phyloP scores from a whole-genome alignment of 2,329 filamentous ascomycete species.

The Paecilomyces variotii region DNA sequence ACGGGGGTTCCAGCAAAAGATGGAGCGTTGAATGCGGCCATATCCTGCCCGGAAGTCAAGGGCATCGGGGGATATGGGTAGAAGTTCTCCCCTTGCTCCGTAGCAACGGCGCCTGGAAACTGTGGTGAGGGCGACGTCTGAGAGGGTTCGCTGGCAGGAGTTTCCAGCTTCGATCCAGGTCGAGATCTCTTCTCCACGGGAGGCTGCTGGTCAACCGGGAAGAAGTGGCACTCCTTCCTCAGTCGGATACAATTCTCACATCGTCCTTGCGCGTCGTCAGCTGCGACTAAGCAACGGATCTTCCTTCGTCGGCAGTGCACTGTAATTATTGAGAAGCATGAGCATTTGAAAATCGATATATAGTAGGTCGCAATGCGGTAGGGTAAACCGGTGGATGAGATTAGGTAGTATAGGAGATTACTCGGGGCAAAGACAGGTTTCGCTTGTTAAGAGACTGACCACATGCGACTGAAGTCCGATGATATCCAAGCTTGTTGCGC shows the following conservation, averaged over 20 bases:
- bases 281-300: conserved; percentile 77
- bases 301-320: conserved; percentile 89
- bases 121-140: conserved; percentile 42
- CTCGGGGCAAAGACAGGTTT: conserved; percentile 1
- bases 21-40: conserved; percentile 22
- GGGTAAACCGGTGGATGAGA: background rate
- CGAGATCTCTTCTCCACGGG: conserved; percentile 43
- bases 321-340: conserved; percentile 29
- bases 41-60: conserved; percentile 25
- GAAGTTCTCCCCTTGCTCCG: conserved; percentile 28
- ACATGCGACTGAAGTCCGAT: conserved; percentile 89
- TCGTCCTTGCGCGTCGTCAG: conserved; percentile 63
- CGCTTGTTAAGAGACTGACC: conserved; percentile 55
- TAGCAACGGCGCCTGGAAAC: conserved; percentile 10
- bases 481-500: conserved; percentile 90
- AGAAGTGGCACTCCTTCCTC: conserved; percentile 91
- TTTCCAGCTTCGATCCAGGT: conserved; percentile 37
- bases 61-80: conserved; percentile 29
- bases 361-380: background rate
- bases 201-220: conserved; percentile 72
- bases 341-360: background rate
- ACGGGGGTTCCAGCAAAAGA: conserved; percentile 25
- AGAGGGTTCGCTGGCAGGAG: conserved; percentile 37
- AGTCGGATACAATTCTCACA: conserved; percentile 90
- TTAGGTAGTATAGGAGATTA: background rate